Percentiles rank a stretch among this genome's conserved stretches.
These are phyloP conservation scores for Mimosa bimucronata DNA, from an alignment of 306 rosid genomes.

Conservation along the genomic window DNA sequence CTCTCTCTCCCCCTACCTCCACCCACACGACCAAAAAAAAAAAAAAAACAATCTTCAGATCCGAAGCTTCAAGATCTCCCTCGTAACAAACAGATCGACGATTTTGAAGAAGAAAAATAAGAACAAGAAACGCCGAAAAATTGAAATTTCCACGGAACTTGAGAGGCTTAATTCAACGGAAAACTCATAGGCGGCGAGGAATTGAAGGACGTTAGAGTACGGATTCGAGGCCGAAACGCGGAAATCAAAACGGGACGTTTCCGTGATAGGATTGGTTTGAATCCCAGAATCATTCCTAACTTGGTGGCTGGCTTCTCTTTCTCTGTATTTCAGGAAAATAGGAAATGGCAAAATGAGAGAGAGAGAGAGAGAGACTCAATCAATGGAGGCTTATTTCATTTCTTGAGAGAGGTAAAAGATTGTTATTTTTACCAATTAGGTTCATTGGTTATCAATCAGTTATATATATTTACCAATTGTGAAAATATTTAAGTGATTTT, in stretches of 20 bases:
- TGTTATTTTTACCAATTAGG: no score
- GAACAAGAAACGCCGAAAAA: neutral
- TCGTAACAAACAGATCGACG: constrained; percentile 29
- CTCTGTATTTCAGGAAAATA: neutral
- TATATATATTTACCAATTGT: no score
- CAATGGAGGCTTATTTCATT: constrained; percentile 23
- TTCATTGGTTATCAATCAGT: no score
- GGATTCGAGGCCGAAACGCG: constrained; percentile 27
- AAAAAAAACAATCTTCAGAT: constrained; percentile 7
- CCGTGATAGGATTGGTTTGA: constrained; percentile 36
- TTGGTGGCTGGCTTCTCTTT: neutral
- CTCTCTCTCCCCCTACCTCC: neutral
- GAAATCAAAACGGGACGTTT: constrained; percentile 42
- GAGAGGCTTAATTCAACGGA: neutral
- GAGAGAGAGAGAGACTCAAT: constrained; percentile 24
- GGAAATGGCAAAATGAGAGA: neutral
- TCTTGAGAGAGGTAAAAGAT: neutral
- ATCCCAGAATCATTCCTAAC: constrained; percentile 34
- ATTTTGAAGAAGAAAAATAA: neutral
- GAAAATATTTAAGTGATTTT: no score
- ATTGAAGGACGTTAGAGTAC: constrained; percentile 2
- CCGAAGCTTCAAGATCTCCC: constrained; percentile 35
- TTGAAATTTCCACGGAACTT: neutral
- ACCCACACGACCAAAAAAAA: neutral
- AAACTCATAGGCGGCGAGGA: constrained; percentile 22